These are phyloP conservation scores for Mayamaea pseudoterrestris DNA, from an alignment of 108 stramenopile species.

Conservation along the genomic window DNA sequence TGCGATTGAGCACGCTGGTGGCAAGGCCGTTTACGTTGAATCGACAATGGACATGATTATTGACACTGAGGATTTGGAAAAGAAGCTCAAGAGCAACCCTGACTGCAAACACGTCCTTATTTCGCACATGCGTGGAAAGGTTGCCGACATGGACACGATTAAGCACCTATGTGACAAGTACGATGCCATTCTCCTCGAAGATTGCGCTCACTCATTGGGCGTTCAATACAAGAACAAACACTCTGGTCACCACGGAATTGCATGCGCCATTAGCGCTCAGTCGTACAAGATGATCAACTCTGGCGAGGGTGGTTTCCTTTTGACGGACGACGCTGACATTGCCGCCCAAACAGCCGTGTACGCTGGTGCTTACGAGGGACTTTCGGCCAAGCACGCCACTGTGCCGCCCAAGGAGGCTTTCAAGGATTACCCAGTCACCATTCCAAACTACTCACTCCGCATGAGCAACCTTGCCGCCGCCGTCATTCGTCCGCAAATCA, in stretches of 20 bases:
- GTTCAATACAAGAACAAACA: constrained; percentile 68
- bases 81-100: constrained; percentile 61
- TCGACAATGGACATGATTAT: constrained; percentile 70
- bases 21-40: constrained; percentile 81
- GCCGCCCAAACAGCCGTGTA: constrained; percentile 66
- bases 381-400: constrained; percentile 55
- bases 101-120: constrained; percentile 71
- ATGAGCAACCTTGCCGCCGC: constrained; percentile 73
- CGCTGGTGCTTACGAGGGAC: constrained; percentile 80
- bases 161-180: constrained; percentile 53
- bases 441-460: constrained; percentile 79
- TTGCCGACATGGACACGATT: constrained; percentile 79
- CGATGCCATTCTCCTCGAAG: constrained; percentile 64
- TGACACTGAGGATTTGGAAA: constrained; percentile 65
- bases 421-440: constrained; percentile 25
- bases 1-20: constrained; percentile 76
- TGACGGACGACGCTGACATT: constrained; percentile 66
- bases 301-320: constrained; percentile 83
- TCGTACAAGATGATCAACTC: constrained; percentile 89
- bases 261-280: constrained; percentile 58
- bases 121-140: constrained; percentile 89
- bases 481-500: constrained; percentile 68
- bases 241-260: constrained; percentile 73
- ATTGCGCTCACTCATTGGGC: constrained; percentile 83
- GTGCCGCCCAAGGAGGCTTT: constrained; percentile 56